Percentiles rank a stretch among this genome's conserved stretches.
These are phyloP conservation scores for Lentinula boryana DNA, from an alignment of 768 basidiomycete genomes.

Conservation along the genomic window DNA sequence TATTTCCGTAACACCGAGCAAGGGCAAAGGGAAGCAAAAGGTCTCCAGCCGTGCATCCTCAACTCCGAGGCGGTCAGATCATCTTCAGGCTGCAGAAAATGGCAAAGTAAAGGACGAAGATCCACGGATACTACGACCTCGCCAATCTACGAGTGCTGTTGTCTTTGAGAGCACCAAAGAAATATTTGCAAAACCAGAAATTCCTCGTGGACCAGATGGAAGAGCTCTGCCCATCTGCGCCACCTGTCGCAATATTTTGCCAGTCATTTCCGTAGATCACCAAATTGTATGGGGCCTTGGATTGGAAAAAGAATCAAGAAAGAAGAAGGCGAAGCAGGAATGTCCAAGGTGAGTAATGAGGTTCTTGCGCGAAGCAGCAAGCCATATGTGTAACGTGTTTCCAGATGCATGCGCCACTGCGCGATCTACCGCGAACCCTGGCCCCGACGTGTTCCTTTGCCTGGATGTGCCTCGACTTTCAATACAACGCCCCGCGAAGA, in stretches of 20 bases:
- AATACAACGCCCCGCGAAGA: conserved; percentile 47
- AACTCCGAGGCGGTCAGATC: conserved; percentile 15
- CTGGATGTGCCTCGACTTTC: conserved; percentile 33
- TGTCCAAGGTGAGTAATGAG: conserved; percentile 61
- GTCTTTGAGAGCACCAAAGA: conserved; percentile 31
- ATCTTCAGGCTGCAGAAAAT: conserved; percentile 17
- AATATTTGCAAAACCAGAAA: conserved; percentile 28
- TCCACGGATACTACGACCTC: conserved; percentile 42
- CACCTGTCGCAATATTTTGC: conserved; percentile 67
- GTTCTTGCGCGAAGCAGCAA: conserved; percentile 6
- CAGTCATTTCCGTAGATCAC: conserved; percentile 70
- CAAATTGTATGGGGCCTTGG: conserved; percentile 71
- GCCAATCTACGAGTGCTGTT: conserved; percentile 31
- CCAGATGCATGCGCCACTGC: conserved; percentile 72
- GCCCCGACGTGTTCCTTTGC: conserved; percentile 57
- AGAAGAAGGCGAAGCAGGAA: conserved; percentile 57
- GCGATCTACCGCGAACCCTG: conserved; percentile 71
- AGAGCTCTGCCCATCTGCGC: conserved; percentile 63
- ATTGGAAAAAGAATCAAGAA: conserved; percentile 37
- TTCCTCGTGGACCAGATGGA: conserved; percentile 57
- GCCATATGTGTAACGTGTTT: background rate
- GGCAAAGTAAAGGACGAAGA: conserved; percentile 51
- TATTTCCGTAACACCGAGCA: conserved; percentile 3
- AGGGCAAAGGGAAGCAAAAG: conserved; percentile 6
- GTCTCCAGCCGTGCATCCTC: background rate